Percentiles rank a stretch among this genome's conserved stretches.
Conservation (phyloP, 139 green algal species). For the Closterium sp. region DNA sequence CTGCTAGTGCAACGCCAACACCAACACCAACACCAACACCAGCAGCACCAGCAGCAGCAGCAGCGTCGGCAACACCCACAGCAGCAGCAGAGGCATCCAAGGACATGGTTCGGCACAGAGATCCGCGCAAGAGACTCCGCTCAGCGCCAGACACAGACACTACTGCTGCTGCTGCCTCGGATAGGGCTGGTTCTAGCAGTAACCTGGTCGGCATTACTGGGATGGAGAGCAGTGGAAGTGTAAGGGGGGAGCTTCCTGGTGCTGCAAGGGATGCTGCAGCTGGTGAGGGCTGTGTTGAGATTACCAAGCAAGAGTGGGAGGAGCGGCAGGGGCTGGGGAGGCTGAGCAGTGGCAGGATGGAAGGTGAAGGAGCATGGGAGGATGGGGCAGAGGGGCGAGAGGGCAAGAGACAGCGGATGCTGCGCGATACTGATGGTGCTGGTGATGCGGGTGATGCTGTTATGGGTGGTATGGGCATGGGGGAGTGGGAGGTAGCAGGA, state of each 20-base stretch:
- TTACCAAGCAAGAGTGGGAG: no score
- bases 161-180: background rate
- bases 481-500: background rate
- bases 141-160: background rate
- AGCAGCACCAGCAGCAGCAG: background rate
- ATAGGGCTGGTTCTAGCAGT: no score
- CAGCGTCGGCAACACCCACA: background rate
- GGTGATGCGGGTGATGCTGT: background rate
- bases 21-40: background rate
- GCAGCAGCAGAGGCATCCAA: background rate
- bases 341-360: background rate
- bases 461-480: background rate
- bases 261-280: background rate
- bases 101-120: background rate
- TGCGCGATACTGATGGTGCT: background rate
- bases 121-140: background rate
- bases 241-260: no score
- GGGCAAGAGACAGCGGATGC: background rate
- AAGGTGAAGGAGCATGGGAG: background rate
- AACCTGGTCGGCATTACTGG: no score
- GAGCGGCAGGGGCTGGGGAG: background rate
- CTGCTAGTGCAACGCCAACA: background rate
- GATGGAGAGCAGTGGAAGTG: no score
- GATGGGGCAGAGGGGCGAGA: background rate
- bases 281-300: no score